Evolutionary conservation across 768 basidiomycete genomes (phyloP), one percentile per base, ranked within the genome.

Genomic region (Leccinum disarticulatum): DNA sequence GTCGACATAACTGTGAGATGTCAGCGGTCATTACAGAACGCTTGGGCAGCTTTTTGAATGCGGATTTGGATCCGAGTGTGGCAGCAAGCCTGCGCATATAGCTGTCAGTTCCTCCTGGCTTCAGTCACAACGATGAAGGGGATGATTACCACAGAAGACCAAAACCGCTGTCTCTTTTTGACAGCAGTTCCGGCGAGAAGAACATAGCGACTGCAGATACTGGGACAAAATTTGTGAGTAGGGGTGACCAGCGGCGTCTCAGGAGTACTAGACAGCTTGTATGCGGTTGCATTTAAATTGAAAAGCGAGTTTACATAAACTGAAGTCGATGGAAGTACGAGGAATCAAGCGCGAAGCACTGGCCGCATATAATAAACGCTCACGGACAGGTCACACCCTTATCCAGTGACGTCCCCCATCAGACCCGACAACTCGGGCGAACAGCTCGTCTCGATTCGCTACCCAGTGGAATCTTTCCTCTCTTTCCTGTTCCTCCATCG

Each of bases 61-160:
- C 83, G n/a, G 91, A 90, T 75, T 87, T 90, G 8, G 93, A 87
- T 46, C 94, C 94, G 25, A 95, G 78, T 1, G 94, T 96, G 2
- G 94, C 93, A 8, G 92, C 92, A 25, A 96, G 85, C 94, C 94
- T 96, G 59, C 31, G 52, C 61, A 60, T 59, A 56, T 22, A 41
- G 31, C 10, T 4, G 48, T 72, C 43, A 69, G 61, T 52, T 38
- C 19, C 27, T 19, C 30, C 19, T 36, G 19, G 30, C 19, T 3
- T 28, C 11, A 25, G 22, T 15, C 27, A 47, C 31, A 13, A n/a
- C 19, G 51, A 33, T 10, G 52, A 46, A 46, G 14, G 47, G 31
- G 43, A 17, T 19, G 58, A 66, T 59, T 71, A 91, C 92, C 92
- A 94, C 19, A 93, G 79, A n/a, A 94, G 82, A 58, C 93, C 94